phyloP scores from a whole-genome alignment of 148 eudicot genomes.

The Rheum nobile region DNA sequence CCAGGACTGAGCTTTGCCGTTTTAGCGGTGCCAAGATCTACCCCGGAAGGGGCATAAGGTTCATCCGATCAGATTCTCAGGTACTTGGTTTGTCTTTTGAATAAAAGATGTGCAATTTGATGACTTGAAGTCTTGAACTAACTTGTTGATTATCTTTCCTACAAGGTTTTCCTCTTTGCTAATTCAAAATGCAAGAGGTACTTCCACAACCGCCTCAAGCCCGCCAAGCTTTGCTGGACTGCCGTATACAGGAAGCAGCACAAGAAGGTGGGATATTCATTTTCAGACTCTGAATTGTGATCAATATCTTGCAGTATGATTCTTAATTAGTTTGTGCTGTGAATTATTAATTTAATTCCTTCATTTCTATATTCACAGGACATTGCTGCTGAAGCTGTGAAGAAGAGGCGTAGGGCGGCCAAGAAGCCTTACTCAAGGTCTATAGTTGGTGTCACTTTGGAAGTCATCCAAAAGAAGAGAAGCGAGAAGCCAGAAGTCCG shows the following conservation, averaged over 20 bases:
- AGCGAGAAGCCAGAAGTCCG: conserved; percentile 60
- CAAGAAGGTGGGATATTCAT: conserved; percentile 38
- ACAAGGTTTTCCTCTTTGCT: conserved; percentile 49
- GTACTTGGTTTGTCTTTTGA: not conserved
- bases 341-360: not conserved
- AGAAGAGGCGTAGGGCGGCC: conserved; percentile 61
- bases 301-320: not conserved
- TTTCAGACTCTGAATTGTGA: not conserved
- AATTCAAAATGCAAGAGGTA: conserved; percentile 67
- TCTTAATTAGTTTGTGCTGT: not conserved
- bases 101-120: not conserved
- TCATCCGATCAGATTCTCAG: conserved; percentile 9
- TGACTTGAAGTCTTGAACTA: not conserved
- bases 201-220: conserved; percentile 57
- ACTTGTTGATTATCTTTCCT: not conserved
- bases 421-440: conserved; percentile 71
- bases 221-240: conserved; percentile 58
- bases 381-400: conserved; percentile 51
- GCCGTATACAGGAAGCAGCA: conserved; percentile 67
- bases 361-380: conserved; percentile 20
- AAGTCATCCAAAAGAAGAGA: conserved; percentile 62
- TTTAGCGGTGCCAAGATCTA: conserved; percentile 8
- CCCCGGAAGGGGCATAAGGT: conserved; percentile 8
- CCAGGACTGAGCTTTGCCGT: conserved; percentile 10
- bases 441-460: conserved; percentile 59